Base-by-base conservation (phyloP, 768 basidiomycete genomes). In the Leccinellum luteum region DNA sequence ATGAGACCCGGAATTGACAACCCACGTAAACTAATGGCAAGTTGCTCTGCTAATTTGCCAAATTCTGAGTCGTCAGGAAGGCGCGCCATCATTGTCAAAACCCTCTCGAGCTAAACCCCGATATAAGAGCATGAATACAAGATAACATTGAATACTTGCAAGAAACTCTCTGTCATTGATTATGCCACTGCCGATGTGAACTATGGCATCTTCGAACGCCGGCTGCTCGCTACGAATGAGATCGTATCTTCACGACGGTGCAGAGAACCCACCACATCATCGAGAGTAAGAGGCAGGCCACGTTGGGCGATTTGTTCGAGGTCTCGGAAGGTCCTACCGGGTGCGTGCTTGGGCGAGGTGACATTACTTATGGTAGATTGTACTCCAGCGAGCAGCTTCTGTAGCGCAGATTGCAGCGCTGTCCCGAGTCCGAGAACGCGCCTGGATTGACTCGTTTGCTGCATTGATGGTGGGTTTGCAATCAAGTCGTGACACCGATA, bases 131-230 rank as follows among this genome's bases (percentile, higher is more conserved):
- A 49, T 17, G 54, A 32, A 41, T 30, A 41, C 43, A 34, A 19
- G 21, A 13, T 44, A n/a, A 28, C 54, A 25, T 34, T 15, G 47
- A 44, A 52, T 21, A 74, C 80, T 69, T 66, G 80, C 87, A 69
- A 89, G 68, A 60, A 87, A 69, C 28, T 81, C 68, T 58, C 88
- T 81, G 66, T 90, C 89, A 62, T 90, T 76, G 38, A 79, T 64
- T 35, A 73, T 70, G 4, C 80, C 72, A 45, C 72, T 60, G 60
- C 25, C 25, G 25, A 25, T 25, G 4, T 84, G 72, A 56, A 69
- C 67, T 9, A 83, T 32, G 12, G 80, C 81, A 67, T 89, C 80
- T 32, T 70, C 54, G 52, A 79, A 75, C 13, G 81, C 82, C 27
- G 76, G 75, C 85, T 86, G 38, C 9, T 31, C 30, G 2, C 17